Conservation (phyloP, 75 land plant genomes). For the Selaginella moellendorffii region DNA sequence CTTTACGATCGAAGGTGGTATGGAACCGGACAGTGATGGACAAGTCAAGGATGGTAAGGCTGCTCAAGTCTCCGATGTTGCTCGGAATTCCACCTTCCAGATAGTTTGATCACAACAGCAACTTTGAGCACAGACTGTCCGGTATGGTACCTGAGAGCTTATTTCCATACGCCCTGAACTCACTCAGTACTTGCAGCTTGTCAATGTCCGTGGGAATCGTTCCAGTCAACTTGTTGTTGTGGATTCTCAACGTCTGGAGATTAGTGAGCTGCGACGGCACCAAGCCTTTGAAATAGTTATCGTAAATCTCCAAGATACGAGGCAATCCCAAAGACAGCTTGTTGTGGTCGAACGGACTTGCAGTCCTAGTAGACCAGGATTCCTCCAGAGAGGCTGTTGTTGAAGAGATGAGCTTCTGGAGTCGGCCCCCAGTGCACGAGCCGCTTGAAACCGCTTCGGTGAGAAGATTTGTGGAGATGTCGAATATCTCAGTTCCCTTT, state of each 20-base stretch:
- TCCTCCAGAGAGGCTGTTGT: constrained; percentile 53
- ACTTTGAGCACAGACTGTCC: neutral
- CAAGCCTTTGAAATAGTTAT: neutral
- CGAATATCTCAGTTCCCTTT: constrained; percentile 10
- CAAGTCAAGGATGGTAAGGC: neutral
- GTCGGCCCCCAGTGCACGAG: constrained; percentile 42
- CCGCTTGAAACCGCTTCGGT: constrained; percentile 50
- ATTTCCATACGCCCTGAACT: constrained; percentile 5
- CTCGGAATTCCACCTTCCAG: neutral
- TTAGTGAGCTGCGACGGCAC: neutral
- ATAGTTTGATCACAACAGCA: neutral
- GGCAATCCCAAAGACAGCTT: constrained; percentile 50
- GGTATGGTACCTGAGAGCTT: neutral
- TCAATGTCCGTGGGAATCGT: neutral
- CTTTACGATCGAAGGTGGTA: neutral
- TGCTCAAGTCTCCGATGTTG: neutral
- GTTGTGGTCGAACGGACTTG: constrained; percentile 43
- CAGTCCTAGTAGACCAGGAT: constrained; percentile 68
- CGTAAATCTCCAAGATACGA: constrained; percentile 25
- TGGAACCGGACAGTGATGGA: constrained; percentile 6
- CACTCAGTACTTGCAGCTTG: neutral
- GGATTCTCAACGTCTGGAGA: neutral
- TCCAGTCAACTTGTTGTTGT: neutral
- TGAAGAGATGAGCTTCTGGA: constrained; percentile 46
- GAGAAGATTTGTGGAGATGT: constrained; percentile 12